Conservation (phyloP, 1,284 basidiomycete genomes). For the Thecaphora thlaspeos region DNA sequence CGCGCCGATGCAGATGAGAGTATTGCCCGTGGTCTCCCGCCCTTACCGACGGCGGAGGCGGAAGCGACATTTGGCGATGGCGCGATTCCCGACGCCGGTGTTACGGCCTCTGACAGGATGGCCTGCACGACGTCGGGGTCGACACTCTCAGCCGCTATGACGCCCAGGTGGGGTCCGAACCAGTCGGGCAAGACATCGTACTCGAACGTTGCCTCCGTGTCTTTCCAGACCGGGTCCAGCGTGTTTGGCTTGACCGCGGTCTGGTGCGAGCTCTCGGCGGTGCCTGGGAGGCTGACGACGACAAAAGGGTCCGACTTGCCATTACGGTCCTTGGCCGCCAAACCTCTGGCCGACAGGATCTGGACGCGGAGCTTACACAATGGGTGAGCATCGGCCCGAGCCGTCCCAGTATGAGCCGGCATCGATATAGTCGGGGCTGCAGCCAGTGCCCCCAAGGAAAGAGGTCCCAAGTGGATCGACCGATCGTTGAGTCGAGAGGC, state of each 20-base stretch:
- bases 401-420: too few species aligned
- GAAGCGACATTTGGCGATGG: too few species aligned
- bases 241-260: constrained; percentile 79
- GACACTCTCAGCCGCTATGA: constrained; percentile 50
- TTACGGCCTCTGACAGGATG: not conserved
- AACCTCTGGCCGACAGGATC: constrained; percentile 59
- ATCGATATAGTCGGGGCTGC: too few species aligned
- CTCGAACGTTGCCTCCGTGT: constrained; percentile 42
- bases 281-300: constrained; percentile 46
- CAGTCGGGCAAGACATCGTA: constrained; percentile 42
- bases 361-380: constrained; percentile 45
- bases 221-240: constrained; percentile 71
- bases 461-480: too few species aligned
- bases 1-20: constrained; percentile 25
- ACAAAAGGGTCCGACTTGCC: constrained; percentile 58
- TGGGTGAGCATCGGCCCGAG: too few species aligned
- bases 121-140: constrained; percentile 19
- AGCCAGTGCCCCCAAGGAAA: too few species aligned
- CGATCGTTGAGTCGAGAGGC: too few species aligned
- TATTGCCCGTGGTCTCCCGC: constrained; percentile 8
- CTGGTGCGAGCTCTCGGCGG: constrained; percentile 63
- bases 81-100: not conserved
- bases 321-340: constrained; percentile 62
- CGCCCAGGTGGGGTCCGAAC: constrained; percentile 61
- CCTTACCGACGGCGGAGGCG: constrained; percentile 6